Base-by-base conservation (phyloP, 495 filamentous ascomycete species). In the Paragyromitra xinjiangensis region DNA sequence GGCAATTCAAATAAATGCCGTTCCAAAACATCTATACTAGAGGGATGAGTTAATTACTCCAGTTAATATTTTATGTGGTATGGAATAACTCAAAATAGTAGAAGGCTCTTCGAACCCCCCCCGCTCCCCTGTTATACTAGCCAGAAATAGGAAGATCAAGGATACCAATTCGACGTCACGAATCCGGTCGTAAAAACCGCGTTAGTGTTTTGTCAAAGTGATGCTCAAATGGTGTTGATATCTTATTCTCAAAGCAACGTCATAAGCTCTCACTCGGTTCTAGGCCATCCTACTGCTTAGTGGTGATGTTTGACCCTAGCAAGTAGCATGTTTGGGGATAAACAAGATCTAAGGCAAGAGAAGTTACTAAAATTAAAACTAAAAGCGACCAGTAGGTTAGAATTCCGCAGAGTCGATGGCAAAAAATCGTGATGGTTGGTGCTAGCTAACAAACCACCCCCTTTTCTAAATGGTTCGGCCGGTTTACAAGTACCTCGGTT, bases 251-350 rank as follows among this genome's bases (percentile, higher is more conserved):
- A 56, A 26, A 22, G 29, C 9, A 5, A 1, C 56, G 9, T 61
- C 56, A 61, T 37, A n/a, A n/a, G n/a, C 9, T 61, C 26, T 61
- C 56, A 61, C 56, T 61, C 56, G 56, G 6, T n/a, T 37, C 24
- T 1, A 34, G 16, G 11, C 26, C 2, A 24, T 55, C 24, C 51
- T 55, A 55, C 8, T 37, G 16, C 55, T 22, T 53, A 53, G 19
- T 53, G 50, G 50, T 53, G 19, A 19, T 19, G 5, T 22, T 53
- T 24, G n/a, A 22, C 19, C 50, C 50, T 19, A n/a, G 14, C 7
- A 53, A 53, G n/a, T 5, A n/a, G n/a, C 16, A 22, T 53, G 7
- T n/a, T 7, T 24, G 19, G 50, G 50, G 5, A 53, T 19, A 53
- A 53, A 7, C 14, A 53, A 53, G 19, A 16, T 14, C 50, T 53